A percentile compares a stretch with the other conserved stretches of the same genome.
Conservation (phyloP, 2,329 filamentous ascomycete genomes). For the Metarhizium rileyi region DNA sequence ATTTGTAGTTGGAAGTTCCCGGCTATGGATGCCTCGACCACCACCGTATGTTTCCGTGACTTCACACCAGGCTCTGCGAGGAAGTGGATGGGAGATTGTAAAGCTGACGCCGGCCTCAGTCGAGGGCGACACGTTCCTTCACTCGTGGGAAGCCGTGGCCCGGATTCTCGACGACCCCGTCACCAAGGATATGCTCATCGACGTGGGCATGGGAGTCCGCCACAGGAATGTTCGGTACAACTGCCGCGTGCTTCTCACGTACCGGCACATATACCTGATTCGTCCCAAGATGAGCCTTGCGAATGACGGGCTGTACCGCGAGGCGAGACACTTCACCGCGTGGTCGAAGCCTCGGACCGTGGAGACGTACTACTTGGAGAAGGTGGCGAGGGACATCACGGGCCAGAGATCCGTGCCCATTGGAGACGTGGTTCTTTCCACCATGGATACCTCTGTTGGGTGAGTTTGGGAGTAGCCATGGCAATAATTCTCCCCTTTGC, state of each 20-base stretch:
- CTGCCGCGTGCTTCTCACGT: constrained; percentile 18
- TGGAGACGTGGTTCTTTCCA: constrained; percentile 27
- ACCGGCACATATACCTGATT: constrained; percentile 61
- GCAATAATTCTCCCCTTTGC: neutral
- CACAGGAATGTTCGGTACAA: constrained; percentile 18
- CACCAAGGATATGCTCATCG: constrained; percentile 18
- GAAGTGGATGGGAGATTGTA: constrained; percentile 16
- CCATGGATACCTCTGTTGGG: constrained; percentile 19
- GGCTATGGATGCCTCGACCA: constrained; percentile 23
- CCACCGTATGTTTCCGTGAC: neutral
- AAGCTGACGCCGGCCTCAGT: constrained; percentile 16
- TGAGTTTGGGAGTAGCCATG: neutral
- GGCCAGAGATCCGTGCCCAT: constrained; percentile 27
- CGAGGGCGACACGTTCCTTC: constrained; percentile 19
- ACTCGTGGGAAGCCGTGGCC: constrained; percentile 20
- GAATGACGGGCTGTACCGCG: constrained; percentile 26
- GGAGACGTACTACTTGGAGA: constrained; percentile 23
- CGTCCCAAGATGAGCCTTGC: constrained; percentile 21
- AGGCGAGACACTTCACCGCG: constrained; percentile 27
- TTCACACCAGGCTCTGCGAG: neutral
- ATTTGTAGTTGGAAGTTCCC: constrained; percentile 5
- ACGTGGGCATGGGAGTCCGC: constrained; percentile 32
- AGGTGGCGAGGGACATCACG: constrained; percentile 13
- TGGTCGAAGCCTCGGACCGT: constrained; percentile 23
- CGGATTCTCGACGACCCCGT: constrained; percentile 18